Conservation (phyloP, 306 rosid genomes). For the Carpinus fangiana region DNA sequence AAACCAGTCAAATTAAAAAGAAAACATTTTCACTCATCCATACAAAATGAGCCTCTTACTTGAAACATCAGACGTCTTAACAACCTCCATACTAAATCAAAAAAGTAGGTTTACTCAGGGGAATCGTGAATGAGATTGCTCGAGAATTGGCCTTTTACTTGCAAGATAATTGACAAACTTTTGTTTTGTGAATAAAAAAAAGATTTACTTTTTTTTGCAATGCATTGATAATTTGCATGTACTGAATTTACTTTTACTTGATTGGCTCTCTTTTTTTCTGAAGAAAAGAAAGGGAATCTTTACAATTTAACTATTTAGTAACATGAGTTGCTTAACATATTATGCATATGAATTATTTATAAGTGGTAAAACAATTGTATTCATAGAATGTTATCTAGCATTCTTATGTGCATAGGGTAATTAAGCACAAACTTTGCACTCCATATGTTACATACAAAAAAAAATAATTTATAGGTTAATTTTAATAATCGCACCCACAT, state of each 20-base stretch:
- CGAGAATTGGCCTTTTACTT: not conserved
- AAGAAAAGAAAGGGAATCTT: not conserved
- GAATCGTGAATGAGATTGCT: not conserved
- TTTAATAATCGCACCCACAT: too few species aligned
- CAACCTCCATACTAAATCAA: not conserved
- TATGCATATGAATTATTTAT: not conserved
- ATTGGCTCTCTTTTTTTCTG: not conserved
- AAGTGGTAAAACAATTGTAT: not conserved
- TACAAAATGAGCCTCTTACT: not conserved
- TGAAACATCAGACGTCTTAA: not conserved
- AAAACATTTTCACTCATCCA: conserved; percentile 1
- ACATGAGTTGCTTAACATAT: not conserved
- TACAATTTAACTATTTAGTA: not conserved
- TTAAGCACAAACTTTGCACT: not conserved
- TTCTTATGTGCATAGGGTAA: not conserved
- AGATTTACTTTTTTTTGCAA: not conserved
- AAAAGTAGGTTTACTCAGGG: not conserved
- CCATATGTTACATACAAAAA: not conserved
- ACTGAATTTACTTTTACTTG: not conserved
- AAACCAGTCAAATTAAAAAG: conserved; percentile 12
- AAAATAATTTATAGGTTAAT: not conserved
- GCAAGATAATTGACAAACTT: not conserved
- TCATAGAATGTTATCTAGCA: not conserved
- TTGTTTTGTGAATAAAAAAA: not conserved
- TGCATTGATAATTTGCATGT: not conserved